Evolutionary conservation across 306 rosid genomes (phyloP), one percentile per base, ranked within the genome.

Genomic region (Malus asiatica): DNA sequence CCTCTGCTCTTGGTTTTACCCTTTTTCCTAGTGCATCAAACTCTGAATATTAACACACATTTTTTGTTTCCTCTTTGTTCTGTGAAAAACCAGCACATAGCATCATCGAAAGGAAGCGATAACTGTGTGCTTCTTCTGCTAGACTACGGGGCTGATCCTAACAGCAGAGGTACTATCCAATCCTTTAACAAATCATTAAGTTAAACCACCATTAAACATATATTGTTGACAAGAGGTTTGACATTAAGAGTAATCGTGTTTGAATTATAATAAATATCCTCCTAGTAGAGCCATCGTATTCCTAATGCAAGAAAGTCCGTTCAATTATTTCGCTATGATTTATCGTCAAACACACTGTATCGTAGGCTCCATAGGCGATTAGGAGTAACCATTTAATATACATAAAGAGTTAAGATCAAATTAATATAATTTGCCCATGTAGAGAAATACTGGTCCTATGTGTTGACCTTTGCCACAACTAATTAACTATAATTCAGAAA

Each of bases 71-170:
- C 19, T 72, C 22, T 32, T 66, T 40, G 1, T 33, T 64, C 9
- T 60, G 2, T 83, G 60, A 27, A 78, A 85, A 83, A 74, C 46
- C 84, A 95, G 97, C 97, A 95, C 55, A 83, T 90, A 61, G 97
- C 97, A 70, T 85, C 93, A 73, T 80, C 86, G 16, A 87, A 83
- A 76, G 97, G 97, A 78, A 86, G 81, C 53, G 95, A 87, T 72
- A 90, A 88, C 71, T 86, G 90, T 79, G 97, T 92, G 71, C 74
- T 79, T 74, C 90, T 87, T 74, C 84, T 95, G 52, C 83, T 95
- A 46, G 96, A 95, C 77, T 84, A 78, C 75, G 91, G 87, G 19
- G 96, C 96, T 0, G 79, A 90, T 80, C 96, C 97, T 4, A 95
- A 95, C 69, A 55, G 84, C 61, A 90, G 78, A 95, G 99, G 99